Conservation (phyloP, 1,284 basidiomycete species). For the Ceraceosorus guamensis region DNA sequence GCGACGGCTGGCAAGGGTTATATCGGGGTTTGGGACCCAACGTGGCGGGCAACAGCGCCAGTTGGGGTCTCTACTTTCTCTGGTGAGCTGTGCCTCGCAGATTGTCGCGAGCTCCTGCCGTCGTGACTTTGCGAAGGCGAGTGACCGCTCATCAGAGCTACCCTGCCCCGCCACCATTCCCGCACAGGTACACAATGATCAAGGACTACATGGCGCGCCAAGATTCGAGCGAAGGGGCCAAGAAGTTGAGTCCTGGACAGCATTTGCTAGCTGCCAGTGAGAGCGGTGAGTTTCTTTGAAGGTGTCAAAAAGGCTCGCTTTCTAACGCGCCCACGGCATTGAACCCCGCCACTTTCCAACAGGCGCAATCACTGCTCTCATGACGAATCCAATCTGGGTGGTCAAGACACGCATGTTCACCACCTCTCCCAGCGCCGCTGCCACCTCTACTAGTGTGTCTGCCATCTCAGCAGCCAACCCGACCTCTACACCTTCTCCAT, state of each 20-base stretch:
- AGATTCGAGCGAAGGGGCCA: constrained; percentile 2
- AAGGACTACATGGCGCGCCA: constrained; percentile 53
- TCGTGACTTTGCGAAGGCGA: background rate
- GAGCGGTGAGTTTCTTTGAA: constrained; percentile 55
- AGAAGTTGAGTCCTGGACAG: constrained; percentile 62
- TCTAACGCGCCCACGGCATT: no score
- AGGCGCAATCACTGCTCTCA: constrained; percentile 73
- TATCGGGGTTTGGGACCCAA: constrained; percentile 88
- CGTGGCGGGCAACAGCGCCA: constrained; percentile 88
- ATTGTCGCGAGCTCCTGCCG: constrained; percentile 48
- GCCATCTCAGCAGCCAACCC: background rate
- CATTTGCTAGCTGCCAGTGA: constrained; percentile 86
- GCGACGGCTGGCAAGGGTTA: constrained; percentile 74
- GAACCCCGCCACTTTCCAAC: constrained; percentile 50
- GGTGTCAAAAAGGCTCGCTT: no score
- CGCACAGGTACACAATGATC: constrained; percentile 74
- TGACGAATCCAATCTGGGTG: constrained; percentile 98
- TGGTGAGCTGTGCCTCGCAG: constrained; percentile 57
- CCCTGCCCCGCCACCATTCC: constrained; percentile 45
- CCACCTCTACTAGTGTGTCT: background rate
- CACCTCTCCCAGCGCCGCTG: constrained; percentile 51
- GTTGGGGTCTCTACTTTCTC: constrained; percentile 95
- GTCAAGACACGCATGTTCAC: constrained; percentile 98
- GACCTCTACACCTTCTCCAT: background rate
- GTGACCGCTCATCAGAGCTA: background rate